Percentiles rank a stretch among this genome's conserved stretches.
phyloP scores from a whole-genome alignment of 2,329 filamentous ascomycete species.

The Penicillium freii region DNA sequence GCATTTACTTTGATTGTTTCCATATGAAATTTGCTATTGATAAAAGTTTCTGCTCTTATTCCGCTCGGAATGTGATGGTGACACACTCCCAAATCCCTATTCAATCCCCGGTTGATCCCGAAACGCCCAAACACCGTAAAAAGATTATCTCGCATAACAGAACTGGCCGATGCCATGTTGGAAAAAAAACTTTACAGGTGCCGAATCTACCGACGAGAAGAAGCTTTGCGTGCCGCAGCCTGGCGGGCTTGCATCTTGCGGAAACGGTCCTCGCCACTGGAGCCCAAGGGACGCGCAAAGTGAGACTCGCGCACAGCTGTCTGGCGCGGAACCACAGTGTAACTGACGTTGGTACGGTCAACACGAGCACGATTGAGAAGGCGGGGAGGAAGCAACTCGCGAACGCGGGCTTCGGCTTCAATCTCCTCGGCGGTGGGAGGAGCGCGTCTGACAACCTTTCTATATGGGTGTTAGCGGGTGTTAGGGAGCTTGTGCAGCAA shows the following conservation, averaged over 20 bases:
- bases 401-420: conserved; percentile 52
- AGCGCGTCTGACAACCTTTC: conserved; percentile 38
- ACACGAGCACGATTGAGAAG: conserved; percentile 59
- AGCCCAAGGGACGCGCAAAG: conserved; percentile 47
- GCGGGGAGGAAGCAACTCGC: conserved; percentile 53
- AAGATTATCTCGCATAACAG: conserved; percentile 7
- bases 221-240: conserved; percentile 42
- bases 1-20: background rate
- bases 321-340: conserved; percentile 62
- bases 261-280: conserved; percentile 50
- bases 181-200: conserved; percentile 2
- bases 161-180: background rate
- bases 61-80: conserved; percentile 1
- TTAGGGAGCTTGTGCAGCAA: conserved; percentile 5
- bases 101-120: conserved; percentile 23
- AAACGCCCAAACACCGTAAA: conserved; percentile 21
- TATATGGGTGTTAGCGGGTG: conserved; percentile 22
- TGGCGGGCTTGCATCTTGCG: conserved; percentile 51
- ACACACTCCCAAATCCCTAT: conserved; percentile 14
- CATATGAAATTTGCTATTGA: background rate
- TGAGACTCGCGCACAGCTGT: conserved; percentile 48
- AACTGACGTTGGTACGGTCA: conserved; percentile 59
- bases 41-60: conserved; percentile 12
- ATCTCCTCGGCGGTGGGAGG: conserved; percentile 37
- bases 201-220: conserved; percentile 35